phyloP scores from a whole-genome alignment of 257 asterid genomes.

The Jaltomata sinuosa region DNA sequence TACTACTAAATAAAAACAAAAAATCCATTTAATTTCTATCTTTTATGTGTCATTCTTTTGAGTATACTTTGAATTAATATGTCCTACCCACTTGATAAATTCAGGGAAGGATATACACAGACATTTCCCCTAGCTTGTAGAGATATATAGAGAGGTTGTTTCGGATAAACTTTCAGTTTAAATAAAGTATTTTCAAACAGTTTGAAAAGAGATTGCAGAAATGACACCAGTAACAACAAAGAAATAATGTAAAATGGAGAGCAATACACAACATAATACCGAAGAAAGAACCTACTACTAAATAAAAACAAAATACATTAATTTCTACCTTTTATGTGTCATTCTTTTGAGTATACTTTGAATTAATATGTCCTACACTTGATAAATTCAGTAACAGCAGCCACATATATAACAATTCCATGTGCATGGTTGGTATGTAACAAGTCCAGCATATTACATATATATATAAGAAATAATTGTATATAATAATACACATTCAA shows the following conservation, averaged over 20 bases:
- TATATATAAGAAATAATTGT: neutral
- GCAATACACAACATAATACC: neutral
- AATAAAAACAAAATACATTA: neutral
- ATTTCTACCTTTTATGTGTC: neutral
- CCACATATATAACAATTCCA: slow-evolving; percentile 4
- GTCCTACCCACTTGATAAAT: too few relatives aligned
- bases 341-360: neutral
- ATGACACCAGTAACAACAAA: neutral
- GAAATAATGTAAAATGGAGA: neutral
- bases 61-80: neutral
- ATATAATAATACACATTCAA: neutral
- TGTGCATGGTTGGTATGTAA: slow-evolving; percentile 22
- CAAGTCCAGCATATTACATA: slow-evolving; percentile 14
- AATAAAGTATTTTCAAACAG: too few relatives aligned
- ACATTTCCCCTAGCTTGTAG: neutral
- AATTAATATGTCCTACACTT: neutral
- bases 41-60: neutral
- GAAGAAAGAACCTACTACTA: neutral
- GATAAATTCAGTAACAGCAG: neutral
- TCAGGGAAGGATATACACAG: too few relatives aligned
- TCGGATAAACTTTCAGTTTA: neutral
- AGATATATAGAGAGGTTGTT: neutral
- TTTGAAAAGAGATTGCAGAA: neutral
- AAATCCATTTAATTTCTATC: neutral
- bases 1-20: neutral